phyloP scores from a whole-genome alignment of 2,329 filamentous ascomycete genomes.

The Fulvia fulva region DNA sequence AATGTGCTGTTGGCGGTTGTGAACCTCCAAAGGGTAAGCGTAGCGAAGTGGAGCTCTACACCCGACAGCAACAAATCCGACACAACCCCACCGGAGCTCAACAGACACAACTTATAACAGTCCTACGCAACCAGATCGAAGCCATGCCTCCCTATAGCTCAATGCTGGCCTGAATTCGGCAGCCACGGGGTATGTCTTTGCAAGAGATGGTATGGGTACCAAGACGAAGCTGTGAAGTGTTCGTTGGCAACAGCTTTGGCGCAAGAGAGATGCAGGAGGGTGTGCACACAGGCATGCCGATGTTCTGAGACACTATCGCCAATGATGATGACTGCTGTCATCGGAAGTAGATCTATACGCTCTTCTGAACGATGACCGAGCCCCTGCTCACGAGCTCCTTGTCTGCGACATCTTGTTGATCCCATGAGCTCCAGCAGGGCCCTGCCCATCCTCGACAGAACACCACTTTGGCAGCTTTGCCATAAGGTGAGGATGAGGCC shows the following conservation, averaged over 20 bases:
- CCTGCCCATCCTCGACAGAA: conserved; percentile 10
- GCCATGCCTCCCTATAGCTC: conserved; percentile 45
- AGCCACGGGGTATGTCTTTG: conserved; percentile 42
- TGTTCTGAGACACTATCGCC: neutral
- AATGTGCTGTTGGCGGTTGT: too few relatives aligned
- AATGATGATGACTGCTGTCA: neutral
- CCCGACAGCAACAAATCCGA: conserved; percentile 34
- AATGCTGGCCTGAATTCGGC: conserved; percentile 40
- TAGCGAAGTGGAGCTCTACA: too few relatives aligned
- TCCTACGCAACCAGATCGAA: conserved; percentile 46
- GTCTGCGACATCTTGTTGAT: neutral
- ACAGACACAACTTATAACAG: conserved; percentile 8
- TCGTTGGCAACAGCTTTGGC: neutral
- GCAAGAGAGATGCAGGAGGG: neutral
- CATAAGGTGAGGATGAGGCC: conserved; percentile 12
- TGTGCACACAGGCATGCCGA: neutral
- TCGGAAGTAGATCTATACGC: neutral
- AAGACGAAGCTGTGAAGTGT: conserved; percentile 26
- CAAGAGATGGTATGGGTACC: conserved; percentile 11
- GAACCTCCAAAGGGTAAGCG: too few relatives aligned
- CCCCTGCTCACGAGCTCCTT: neutral
- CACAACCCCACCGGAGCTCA: conserved; percentile 26
- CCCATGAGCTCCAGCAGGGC: conserved; percentile 8
- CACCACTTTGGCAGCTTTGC: conserved; percentile 13
- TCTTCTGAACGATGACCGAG: neutral